Percentiles rank a stretch among this genome's conserved stretches.
Conservation (phyloP, 164 flowering plant genomes). For the Vitis amurensis region DNA sequence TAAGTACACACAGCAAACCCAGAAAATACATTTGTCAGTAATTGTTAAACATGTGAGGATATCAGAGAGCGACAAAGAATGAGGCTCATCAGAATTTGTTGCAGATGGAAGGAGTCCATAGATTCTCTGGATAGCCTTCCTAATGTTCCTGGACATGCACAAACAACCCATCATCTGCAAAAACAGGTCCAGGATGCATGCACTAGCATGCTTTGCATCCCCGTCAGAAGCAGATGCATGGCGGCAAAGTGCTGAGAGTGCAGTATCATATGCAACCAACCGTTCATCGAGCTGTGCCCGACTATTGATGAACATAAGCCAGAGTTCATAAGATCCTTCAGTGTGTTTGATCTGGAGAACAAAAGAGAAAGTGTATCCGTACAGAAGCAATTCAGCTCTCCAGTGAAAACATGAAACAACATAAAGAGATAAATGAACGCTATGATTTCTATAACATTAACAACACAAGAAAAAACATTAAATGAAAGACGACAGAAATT, state of each 20-base stretch:
- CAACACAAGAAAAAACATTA: not conserved
- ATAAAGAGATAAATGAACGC: too few species aligned
- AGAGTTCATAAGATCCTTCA: constrained; percentile 71
- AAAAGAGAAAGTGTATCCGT: constrained; percentile 27
- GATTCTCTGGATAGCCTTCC: constrained; percentile 51
- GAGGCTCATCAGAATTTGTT: constrained; percentile 25
- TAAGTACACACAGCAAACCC: constrained; percentile 81
- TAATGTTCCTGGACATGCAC: constrained; percentile 62
- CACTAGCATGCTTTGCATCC: constrained; percentile 47
- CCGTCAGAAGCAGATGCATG: constrained; percentile 32
- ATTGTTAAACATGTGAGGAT: constrained; percentile 54
- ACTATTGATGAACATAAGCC: constrained; percentile 88
- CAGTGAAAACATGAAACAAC: not conserved
- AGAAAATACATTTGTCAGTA: constrained; percentile 72
- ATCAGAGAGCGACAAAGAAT: constrained; percentile 36
- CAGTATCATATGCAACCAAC: constrained; percentile 62
- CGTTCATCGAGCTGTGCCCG: constrained; percentile 53
- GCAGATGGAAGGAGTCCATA: constrained; percentile 28
- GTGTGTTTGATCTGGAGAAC: constrained; percentile 62
- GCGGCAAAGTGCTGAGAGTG: constrained; percentile 55
- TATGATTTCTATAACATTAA: not conserved
- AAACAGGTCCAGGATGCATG: constrained; percentile 79
- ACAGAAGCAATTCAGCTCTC: constrained; percentile 18
- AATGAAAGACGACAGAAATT: not conserved
- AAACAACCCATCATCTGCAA: constrained; percentile 71